Evolutionary conservation across 2,329 filamentous ascomycete species (phyloP), one percentile per base, ranked within the genome.

Genomic region (Monilinia laxa): DNA sequence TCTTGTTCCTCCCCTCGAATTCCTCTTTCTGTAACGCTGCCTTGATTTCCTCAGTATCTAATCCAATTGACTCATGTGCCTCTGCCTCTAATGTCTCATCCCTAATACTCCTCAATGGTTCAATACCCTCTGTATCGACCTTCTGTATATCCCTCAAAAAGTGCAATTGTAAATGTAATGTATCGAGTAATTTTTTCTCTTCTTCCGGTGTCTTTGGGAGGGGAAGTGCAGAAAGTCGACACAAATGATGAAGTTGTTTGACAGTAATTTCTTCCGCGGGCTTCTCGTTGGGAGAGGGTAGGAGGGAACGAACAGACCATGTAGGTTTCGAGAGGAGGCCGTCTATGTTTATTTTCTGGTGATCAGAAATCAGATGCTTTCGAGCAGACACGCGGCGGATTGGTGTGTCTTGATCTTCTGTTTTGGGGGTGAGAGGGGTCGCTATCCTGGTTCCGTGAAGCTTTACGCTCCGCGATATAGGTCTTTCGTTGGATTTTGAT

Each of bases 81-180:
- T 84, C 73, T 0, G 84, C 86, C 16, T 78, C 77, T 2, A 75
- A 72, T 1, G 90, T 91, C 80, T 95, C 93, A 76, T 98, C 94
- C 64, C 92, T 87, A 67, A 98, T 89, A 55, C 89, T 89, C 62
- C 86, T 83, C 54, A 99, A 79, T 0, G 95, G 93, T 66, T 87
- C 83, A 0, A 97, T 82, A 4, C 84, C 87, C 0, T 82, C 79
- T 0, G 92, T 93, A 76, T 96, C 85, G 59, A 97, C 89, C 55
- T 83, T 81, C 75, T 96, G 93, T 25, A 98, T 88, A 69, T 92
- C 87, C 69, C 86, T 88, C n/a, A 98, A 93, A 75, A 99, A 99
- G 74, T 90, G 89, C 0, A 99, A 85, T 76, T 99, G 95, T 42
- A 90, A 87, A 63, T 88, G 84, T 2, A 99, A 83, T 1, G 89